phyloP scores from a whole-genome alignment of 2,329 filamentous ascomycete species.

The Aspergillus spinulosporus region DNA sequence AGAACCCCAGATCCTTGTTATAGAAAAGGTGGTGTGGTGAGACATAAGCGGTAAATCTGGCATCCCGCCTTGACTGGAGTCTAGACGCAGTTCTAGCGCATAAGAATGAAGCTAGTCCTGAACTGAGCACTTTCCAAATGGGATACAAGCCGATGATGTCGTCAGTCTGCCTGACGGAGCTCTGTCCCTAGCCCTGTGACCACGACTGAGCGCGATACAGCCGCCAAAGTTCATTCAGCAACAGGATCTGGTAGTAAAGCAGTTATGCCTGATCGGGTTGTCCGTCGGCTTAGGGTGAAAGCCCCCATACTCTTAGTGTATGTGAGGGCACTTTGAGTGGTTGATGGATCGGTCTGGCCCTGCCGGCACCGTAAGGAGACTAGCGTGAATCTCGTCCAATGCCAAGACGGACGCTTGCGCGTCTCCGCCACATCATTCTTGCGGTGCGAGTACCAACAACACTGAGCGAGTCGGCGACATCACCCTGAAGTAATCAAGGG shows the following conservation, averaged over 20 bases:
- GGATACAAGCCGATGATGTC: neutral
- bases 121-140: neutral
- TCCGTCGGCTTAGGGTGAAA: too few relatives aligned
- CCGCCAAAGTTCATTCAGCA: neutral
- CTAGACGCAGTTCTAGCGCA: neutral
- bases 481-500: neutral
- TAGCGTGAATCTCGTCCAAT: slow-evolving; percentile 32
- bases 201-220: neutral
- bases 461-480: neutral
- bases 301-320: too few relatives aligned
- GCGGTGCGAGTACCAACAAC: neutral
- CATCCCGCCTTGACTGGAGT: neutral
- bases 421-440: slow-evolving; percentile 34
- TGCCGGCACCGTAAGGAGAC: slow-evolving; percentile 20
- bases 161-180: neutral
- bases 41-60: neutral
- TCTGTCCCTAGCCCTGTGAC: neutral
- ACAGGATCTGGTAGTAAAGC: neutral
- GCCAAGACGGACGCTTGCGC: slow-evolving; percentile 44
- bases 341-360: too few relatives aligned
- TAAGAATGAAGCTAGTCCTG: slow-evolving; percentile 1
- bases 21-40: neutral
- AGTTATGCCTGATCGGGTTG: too few relatives aligned
- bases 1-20: neutral
- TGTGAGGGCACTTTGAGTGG: too few relatives aligned